phyloP scores from a whole-genome alignment of 306 rosid species.

The Biancaea sappan region DNA sequence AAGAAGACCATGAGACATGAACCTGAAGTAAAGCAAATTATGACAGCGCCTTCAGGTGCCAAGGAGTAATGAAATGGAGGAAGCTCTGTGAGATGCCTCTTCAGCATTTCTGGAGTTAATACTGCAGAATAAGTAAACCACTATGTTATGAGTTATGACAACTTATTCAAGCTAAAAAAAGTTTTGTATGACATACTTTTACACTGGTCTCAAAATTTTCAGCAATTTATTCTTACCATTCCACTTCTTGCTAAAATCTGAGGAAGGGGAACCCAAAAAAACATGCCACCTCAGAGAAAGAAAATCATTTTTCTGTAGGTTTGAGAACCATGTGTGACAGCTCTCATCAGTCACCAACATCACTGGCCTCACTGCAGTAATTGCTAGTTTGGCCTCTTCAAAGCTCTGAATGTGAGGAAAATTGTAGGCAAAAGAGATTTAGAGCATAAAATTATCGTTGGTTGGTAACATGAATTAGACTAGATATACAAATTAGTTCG shows the following conservation, averaged over 20 bases:
- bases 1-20: constrained; percentile 16
- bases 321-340: constrained; percentile 59
- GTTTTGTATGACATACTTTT: neutral
- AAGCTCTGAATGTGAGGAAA: constrained; percentile 50
- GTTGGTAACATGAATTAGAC: neutral
- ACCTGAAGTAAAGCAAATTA: constrained; percentile 96
- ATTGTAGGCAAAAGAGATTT: neutral
- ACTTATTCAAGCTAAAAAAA: constrained; percentile 1
- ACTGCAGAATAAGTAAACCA: constrained; percentile 44
- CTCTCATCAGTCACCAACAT: constrained; percentile 72
- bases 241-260: constrained; percentile 33
- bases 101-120: constrained; percentile 57
- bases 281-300: constrained; percentile 70
- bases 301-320: constrained; percentile 50
- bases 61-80: constrained; percentile 50
- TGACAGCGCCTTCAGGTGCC: constrained; percentile 67
- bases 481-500: too few species aligned
- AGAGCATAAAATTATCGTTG: constrained; percentile 17
- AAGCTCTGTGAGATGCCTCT: constrained; percentile 40
- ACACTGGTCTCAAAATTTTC: neutral
- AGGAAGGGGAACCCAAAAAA: constrained; percentile 55
- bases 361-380: constrained; percentile 65
- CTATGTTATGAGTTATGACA: neutral
- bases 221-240: constrained; percentile 49
- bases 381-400: constrained; percentile 76